These are phyloP conservation scores for Leccinum obscurum DNA, from an alignment of 768 basidiomycete genomes.

Conservation along the genomic window DNA sequence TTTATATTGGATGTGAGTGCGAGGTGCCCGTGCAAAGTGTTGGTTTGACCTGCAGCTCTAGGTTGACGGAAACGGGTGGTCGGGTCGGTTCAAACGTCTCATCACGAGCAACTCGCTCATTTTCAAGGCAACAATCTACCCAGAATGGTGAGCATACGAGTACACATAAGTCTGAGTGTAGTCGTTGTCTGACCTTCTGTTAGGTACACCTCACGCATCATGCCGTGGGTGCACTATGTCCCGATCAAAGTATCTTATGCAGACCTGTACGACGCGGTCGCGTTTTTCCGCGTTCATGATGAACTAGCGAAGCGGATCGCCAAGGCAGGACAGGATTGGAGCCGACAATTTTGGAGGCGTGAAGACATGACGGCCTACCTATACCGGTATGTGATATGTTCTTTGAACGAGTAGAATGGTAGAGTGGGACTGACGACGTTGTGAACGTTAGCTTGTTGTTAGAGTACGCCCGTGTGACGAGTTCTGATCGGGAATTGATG, in stretches of 20 bases:
- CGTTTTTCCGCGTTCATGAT: conserved; percentile 76
- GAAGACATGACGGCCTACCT: conserved; percentile 62
- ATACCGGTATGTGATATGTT: conserved; percentile 43
- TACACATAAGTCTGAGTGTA: neutral
- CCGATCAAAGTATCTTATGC: conserved; percentile 65
- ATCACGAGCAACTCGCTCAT: conserved; percentile 62
- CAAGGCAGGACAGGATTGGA: conserved; percentile 56
- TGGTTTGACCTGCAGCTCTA: conserved; percentile 16
- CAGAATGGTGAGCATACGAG: conserved; percentile 55
- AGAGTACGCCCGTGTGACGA: conserved; percentile 56
- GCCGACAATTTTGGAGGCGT: conserved; percentile 53
- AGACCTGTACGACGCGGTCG: conserved; percentile 67
- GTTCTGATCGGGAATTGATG: conserved; percentile 45
- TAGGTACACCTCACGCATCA: conserved; percentile 57
- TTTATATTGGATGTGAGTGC: conserved; percentile 56
- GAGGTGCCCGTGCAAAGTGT: neutral
- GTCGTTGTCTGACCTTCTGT: neutral
- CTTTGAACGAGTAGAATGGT: neutral
- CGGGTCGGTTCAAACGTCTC: conserved; percentile 65
- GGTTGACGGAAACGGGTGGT: conserved; percentile 71
- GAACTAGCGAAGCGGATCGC: conserved; percentile 59
- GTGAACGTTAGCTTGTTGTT: conserved; percentile 42
- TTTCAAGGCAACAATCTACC: conserved; percentile 71
- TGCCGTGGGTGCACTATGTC: conserved; percentile 75
- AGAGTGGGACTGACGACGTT: neutral